A percentile compares a stretch with the other conserved stretches of the same genome.
phyloP scores from a whole-genome alignment of 371 early-diverging fungal genomes.

The Lichtheimia ornata region DNA sequence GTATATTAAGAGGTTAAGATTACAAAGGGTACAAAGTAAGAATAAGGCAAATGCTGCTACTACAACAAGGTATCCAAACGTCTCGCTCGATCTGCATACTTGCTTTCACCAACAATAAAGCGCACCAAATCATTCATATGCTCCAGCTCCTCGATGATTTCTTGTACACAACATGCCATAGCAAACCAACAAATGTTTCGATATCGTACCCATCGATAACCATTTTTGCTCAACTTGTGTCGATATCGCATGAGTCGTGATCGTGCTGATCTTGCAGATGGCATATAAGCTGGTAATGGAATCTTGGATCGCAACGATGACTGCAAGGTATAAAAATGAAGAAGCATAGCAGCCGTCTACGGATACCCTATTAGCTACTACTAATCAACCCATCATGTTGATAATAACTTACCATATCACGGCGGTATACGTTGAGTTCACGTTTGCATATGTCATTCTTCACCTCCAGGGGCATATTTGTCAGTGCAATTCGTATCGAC shows the following conservation, averaged over 20 bases:
- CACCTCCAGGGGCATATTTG: constrained; percentile 50
- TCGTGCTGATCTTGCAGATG: constrained; percentile 55
- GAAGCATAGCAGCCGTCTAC: constrained; percentile 45
- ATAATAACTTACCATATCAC: constrained; percentile 50
- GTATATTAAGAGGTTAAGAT: too few species aligned
- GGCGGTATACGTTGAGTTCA: constrained; percentile 45
- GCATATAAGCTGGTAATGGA: constrained; percentile 60
- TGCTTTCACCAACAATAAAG: constrained; percentile 44
- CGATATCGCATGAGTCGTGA: constrained; percentile 51
- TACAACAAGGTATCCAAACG: constrained; percentile 30
- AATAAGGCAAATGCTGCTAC: too few species aligned
- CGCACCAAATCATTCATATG: constrained; percentile 37
- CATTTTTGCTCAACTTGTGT: constrained; percentile 24
- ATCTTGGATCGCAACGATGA: constrained; percentile 55
- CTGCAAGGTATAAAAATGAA: constrained; percentile 52
- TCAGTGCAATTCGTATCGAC: constrained; percentile 53
- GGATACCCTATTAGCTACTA: background rate
- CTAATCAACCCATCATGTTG: background rate
- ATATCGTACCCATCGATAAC: constrained; percentile 29
- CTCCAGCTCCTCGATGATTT: constrained; percentile 63
- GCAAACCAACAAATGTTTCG: constrained; percentile 55
- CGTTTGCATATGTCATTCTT: constrained; percentile 35
- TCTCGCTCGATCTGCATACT: constrained; percentile 31
- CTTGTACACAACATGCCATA: constrained; percentile 50
- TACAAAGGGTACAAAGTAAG: too few species aligned